A percentile compares a stretch with the other conserved stretches of the same genome.
These are phyloP conservation scores for Xylaria cubensis DNA, from an alignment of 495 filamentous ascomycete genomes.

Conservation along the genomic window DNA sequence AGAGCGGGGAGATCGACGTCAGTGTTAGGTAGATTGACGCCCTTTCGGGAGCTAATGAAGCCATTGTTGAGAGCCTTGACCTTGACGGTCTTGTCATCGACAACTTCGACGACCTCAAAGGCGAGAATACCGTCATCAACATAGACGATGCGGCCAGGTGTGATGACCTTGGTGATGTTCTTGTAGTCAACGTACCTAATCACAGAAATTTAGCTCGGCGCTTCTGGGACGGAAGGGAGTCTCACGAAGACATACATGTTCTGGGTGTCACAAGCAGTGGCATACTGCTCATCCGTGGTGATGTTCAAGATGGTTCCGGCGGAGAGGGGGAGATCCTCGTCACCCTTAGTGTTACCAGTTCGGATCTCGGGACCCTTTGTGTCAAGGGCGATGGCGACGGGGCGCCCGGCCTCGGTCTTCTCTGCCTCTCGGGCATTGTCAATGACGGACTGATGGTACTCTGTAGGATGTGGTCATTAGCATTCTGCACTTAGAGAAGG, in stretches of 20 bases:
- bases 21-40: constrained; percentile 97
- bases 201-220: not conserved
- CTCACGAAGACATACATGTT: constrained; percentile 77
- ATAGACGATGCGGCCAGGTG: constrained; percentile 92
- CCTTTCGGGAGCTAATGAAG: constrained; percentile 97
- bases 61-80: constrained; percentile 92
- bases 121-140: constrained; percentile 97
- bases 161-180: constrained; percentile 99
- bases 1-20: constrained; percentile 97
- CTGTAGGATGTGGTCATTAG: constrained; percentile 6
- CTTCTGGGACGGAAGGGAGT: not conserved
- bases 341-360: constrained; percentile 87
- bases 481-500: not conserved
- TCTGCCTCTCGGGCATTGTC: constrained; percentile 91
- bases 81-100: constrained; percentile 85
- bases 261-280: constrained; percentile 77
- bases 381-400: constrained; percentile 95
- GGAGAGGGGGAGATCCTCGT: constrained; percentile 85
- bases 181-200: constrained; percentile 96
- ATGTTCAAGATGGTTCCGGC: constrained; percentile 87
- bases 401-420: constrained; percentile 73
- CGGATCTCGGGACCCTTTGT: constrained; percentile 99
- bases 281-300: constrained; percentile 96
- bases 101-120: constrained; percentile 87
- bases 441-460: constrained; percentile 93